phyloP scores from a whole-genome alignment of 768 basidiomycete species.

The Chalciporus piperatus region DNA sequence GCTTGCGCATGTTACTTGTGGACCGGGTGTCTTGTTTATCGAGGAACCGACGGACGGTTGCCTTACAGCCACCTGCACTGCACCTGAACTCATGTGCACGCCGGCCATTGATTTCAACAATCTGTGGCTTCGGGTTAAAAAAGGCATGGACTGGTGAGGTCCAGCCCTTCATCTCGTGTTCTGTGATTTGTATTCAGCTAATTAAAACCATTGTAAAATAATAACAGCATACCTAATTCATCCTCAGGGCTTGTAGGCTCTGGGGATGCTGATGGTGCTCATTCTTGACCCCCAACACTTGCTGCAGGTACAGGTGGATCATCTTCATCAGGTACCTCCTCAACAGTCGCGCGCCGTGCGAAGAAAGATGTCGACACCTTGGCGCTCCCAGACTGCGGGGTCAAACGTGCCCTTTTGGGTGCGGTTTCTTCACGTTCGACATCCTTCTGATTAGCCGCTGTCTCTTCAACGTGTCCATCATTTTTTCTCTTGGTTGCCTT shows the following conservation, averaged over 20 bases:
- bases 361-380: not conserved
- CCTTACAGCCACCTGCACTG: conserved; percentile 10
- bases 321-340: too few species aligned
- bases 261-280: not conserved
- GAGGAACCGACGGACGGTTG: conserved; percentile 14
- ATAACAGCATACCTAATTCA: too few species aligned
- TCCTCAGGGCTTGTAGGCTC: not conserved
- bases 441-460: too few species aligned
- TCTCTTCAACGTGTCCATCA: not conserved
- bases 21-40: conserved; percentile 23
- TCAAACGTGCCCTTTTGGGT: not conserved
- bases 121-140: conserved; percentile 16
- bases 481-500: not conserved
- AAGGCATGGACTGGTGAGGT: conserved; percentile 28
- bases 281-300: not conserved
- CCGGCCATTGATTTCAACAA: conserved; percentile 17
- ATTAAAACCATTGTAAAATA: too few species aligned
- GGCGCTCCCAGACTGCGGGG: not conserved
- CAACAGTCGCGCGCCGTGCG: not conserved
- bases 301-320: too few species aligned
- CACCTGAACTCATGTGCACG: conserved; percentile 26
- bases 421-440: not conserved
- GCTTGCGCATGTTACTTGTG: conserved; percentile 29
- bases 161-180: conserved; percentile 22
- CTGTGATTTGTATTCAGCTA: conserved; percentile 6